phyloP scores from a whole-genome alignment of 306 rosid species.

The Abrus precatorius region DNA sequence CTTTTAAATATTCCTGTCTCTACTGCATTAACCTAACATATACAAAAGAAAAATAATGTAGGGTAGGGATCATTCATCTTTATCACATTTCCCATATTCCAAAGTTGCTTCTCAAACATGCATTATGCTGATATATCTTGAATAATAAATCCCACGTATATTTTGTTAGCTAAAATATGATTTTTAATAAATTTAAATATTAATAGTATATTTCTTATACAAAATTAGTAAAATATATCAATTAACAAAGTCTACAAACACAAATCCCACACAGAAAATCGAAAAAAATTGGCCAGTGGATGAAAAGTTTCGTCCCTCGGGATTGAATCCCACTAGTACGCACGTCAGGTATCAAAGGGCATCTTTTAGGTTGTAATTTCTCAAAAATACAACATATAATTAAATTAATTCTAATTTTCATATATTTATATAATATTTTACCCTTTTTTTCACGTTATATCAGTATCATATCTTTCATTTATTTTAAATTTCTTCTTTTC shows the following conservation, averaged over 20 bases:
- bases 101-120: conserved; percentile 37
- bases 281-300: background rate
- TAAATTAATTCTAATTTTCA: no score
- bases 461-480: no score
- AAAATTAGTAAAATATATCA: background rate
- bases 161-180: background rate
- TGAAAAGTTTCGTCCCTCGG: conserved; percentile 51
- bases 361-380: conserved; percentile 47
- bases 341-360: conserved; percentile 57
- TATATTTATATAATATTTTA: no score
- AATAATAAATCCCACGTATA: conserved; percentile 21
- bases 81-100: conserved; percentile 44
- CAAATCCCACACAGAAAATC: background rate
- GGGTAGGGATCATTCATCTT: conserved; percentile 40
- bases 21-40: conserved; percentile 43
- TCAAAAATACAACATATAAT: conserved; percentile 41
- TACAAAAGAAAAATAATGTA: conserved; percentile 7
- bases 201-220: background rate
- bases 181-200: no score
- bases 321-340: conserved; percentile 74
- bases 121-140: conserved; percentile 42
- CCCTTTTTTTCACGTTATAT: no score
- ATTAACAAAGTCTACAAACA: background rate
- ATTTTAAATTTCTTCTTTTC: no score
- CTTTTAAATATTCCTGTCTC: conserved; percentile 20